phyloP scores from a whole-genome alignment of 805 yeast species.

The Candida nitratophila region DNA sequence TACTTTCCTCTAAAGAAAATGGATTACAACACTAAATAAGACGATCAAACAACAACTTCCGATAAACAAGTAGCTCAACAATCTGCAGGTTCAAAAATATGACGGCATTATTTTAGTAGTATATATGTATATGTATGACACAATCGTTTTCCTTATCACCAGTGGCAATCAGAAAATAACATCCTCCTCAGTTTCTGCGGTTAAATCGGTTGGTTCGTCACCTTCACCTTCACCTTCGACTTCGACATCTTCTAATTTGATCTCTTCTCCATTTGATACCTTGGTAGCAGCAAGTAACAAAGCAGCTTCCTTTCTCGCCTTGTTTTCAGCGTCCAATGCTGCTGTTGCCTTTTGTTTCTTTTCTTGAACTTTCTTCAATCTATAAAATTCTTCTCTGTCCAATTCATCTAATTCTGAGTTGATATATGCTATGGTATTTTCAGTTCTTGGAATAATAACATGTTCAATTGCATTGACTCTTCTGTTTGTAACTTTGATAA shows the following conservation, averaged over 20 bases:
- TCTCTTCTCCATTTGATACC: slow-evolving; percentile 2
- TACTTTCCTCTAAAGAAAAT: too few species aligned
- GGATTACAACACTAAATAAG: too few species aligned
- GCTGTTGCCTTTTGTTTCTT: slow-evolving; percentile 82
- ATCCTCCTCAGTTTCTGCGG: slow-evolving; percentile 30
- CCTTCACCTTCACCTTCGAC: slow-evolving; percentile 16
- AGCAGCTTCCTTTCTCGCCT: slow-evolving; percentile 21
- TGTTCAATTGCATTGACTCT: slow-evolving; percentile 99
- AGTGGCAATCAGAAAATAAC: slow-evolving; percentile 25
- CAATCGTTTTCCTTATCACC: too few species aligned
- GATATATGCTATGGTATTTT: slow-evolving; percentile 86
- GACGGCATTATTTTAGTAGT: too few species aligned
- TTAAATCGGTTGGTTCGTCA: slow-evolving; percentile 12
- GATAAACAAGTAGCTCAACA: too few species aligned
- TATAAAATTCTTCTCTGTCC: slow-evolving; percentile 96
- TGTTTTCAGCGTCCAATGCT: slow-evolving; percentile 49
- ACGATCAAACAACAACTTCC: too few species aligned
- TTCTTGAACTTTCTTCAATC: slow-evolving; percentile 93
- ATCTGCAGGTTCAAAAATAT: too few species aligned
- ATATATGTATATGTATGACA: too few species aligned
- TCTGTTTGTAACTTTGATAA: slow-evolving; percentile 94
- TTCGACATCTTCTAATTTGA: slow-evolving; percentile 7
- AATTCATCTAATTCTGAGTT: slow-evolving; percentile 95
- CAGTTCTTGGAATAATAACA: slow-evolving; percentile 95
- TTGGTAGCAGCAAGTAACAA: slow-evolving; percentile 12